These are phyloP conservation scores for Lentinula sp. DNA, from an alignment of 768 basidiomycete genomes.

Conservation along the genomic window DNA sequence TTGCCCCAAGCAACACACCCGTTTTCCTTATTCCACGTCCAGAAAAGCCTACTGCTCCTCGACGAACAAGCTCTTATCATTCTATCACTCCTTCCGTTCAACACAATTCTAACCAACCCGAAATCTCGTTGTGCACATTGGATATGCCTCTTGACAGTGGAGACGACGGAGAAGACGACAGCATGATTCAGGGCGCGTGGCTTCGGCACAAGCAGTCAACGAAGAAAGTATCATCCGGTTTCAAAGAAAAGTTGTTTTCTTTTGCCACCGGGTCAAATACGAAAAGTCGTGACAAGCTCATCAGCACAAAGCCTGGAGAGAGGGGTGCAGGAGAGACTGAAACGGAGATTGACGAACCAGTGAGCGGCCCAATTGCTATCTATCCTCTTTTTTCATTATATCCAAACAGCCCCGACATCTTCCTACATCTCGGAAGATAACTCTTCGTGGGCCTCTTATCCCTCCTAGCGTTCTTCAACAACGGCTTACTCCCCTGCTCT, in stretches of 20 bases:
- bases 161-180: background rate
- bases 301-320: conserved; percentile 5
- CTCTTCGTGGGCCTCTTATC: conserved; percentile 41
- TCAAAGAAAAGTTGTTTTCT: background rate
- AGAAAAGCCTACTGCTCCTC: background rate
- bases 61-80: background rate
- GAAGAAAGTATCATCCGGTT: background rate
- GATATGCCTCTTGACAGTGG: background rate
- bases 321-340: conserved; percentile 7
- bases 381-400: background rate
- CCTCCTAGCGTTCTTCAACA: conserved; percentile 41
- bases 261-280: background rate
- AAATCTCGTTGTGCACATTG: background rate
- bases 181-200: background rate
- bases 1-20: background rate
- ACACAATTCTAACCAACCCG: background rate
- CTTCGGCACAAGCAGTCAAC: background rate
- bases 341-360: conserved; percentile 5
- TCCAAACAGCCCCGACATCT: conserved; percentile 49
- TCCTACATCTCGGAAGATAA: conserved; percentile 61
- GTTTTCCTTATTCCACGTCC: background rate
- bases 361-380: background rate
- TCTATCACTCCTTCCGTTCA: background rate
- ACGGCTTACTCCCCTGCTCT: conserved; percentile 52
- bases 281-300: background rate